phyloP scores from a whole-genome alignment of 2,329 filamentous ascomycete genomes.

The Fonsecaea nubica region DNA sequence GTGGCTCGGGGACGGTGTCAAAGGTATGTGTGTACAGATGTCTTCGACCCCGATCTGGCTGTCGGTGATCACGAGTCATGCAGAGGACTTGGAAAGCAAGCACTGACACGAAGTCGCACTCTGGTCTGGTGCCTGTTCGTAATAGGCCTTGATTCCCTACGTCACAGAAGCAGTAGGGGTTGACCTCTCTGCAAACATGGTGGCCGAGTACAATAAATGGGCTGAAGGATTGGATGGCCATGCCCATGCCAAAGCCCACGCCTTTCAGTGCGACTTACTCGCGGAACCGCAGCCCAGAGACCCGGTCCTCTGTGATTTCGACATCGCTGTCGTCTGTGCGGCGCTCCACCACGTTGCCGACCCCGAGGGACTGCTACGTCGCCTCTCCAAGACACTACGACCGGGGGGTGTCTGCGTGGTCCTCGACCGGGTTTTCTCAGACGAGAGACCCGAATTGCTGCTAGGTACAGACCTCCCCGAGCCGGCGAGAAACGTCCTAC shows the following conservation, averaged over 20 bases:
- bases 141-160: constrained; percentile 63
- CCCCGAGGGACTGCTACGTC: constrained; percentile 63
- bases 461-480: constrained; percentile 41
- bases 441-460: neutral
- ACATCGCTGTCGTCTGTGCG: constrained; percentile 67
- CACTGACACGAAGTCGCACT: neutral
- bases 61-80: too few relatives aligned
- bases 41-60: too few relatives aligned
- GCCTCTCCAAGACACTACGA: constrained; percentile 66
- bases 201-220: constrained; percentile 67
- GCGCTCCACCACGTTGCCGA: constrained; percentile 72
- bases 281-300: constrained; percentile 61
- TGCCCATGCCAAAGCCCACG: constrained; percentile 60
- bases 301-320: constrained; percentile 66
- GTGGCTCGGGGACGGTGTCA: constrained; percentile 71
- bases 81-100: neutral
- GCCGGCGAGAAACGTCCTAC: constrained; percentile 54
- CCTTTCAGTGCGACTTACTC: constrained; percentile 64
- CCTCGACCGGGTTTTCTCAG: constrained; percentile 63
- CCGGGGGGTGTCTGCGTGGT: constrained; percentile 71
- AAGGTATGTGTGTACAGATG: constrained; percentile 55
- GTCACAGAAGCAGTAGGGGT: constrained; percentile 70
- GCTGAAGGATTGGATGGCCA: constrained; percentile 59
- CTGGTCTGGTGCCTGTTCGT: neutral
- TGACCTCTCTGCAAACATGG: constrained; percentile 74